Evolutionary conservation across 441 rosid species (phyloP), one percentile per base, ranked within the genome.

Genomic region (Pelargonium cotyledonis): DNA sequence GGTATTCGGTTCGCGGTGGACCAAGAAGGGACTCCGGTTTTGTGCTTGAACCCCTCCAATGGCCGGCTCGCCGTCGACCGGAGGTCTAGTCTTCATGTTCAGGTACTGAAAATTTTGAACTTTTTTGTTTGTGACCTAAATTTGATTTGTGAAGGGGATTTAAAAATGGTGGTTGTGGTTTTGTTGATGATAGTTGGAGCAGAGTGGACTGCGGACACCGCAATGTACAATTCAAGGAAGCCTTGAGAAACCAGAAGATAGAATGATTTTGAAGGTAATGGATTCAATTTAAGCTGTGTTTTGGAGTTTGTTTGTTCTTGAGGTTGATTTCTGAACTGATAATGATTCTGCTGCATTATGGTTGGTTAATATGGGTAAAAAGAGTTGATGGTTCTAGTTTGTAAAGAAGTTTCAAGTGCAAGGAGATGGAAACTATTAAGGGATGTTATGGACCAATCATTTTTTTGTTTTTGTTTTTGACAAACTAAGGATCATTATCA

Each of bases 1-100:
- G 95, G 98, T 43, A 95, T 93, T 21, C 78, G 86, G n/a, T 93
- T 91, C 70, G 90, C 95, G 19, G 95, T 91, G 55, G 97, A 87
- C 70, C 75, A 76, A 35, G 86, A 85, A 43, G 98, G 98, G 49
- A 85, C 88, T 70, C 98, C 98, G 5, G 74, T 93, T 63, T 76
- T 93, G 71, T 78, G 89, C 81, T 82, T 89, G 73, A 78, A 73
- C 58, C 80, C 70, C n/a, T 68, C 82, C 5, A 65, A 72, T 72
- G 31, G 80, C 4, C 74, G 58, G 1, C 70, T 85, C 67, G 77
- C 89, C 63, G 76, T 76, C 67, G 89, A 86, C 57, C 73, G 65
- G 76, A 85, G 86, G 83, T 89, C 96, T 38, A 83, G 90, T 77
- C 97, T 93, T 75, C 92, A 93, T 78, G 92, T 91, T 84, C 95